phyloP scores from a whole-genome alignment of 306 rosid species.

The Fragaria iinumae region DNA sequence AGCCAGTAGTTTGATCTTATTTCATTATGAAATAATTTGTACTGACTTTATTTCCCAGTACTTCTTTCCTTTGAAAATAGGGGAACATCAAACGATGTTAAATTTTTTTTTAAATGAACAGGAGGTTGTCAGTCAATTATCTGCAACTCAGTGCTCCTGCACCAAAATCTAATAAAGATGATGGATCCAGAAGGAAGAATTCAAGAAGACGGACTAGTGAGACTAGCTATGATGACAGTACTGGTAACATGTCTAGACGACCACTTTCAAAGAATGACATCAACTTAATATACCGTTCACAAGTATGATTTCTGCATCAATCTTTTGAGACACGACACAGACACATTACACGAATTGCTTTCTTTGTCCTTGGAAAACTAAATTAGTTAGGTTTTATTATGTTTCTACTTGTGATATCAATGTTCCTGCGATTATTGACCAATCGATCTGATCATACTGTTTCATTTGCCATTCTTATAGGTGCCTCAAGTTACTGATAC shows the following conservation, averaged over 20 bases:
- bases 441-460: constrained; percentile 17
- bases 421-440: constrained; percentile 1
- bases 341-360: neutral
- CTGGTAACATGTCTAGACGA: constrained; percentile 51
- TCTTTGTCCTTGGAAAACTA: neutral
- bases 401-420: constrained; percentile 13
- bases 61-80: constrained; percentile 8
- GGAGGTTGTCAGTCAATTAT: constrained; percentile 89
- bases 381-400: constrained; percentile 14
- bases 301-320: constrained; percentile 52
- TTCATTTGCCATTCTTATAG: constrained; percentile 36
- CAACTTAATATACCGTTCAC: constrained; percentile 76
- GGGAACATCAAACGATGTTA: constrained; percentile 9
- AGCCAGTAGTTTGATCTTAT: neutral
- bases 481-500: constrained; percentile 90
- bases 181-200: constrained; percentile 63
- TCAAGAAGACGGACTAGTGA: constrained; percentile 50
- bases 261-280: constrained; percentile 84
- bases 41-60: neutral
- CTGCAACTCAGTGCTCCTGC: constrained; percentile 73
- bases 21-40: neutral
- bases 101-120: constrained; percentile 39
- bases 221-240: constrained; percentile 49
- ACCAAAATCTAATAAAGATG: constrained; percentile 61
- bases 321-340: constrained; percentile 8